Percentiles rank a stretch among this genome's conserved stretches.
Conservation (phyloP, 371 early-diverging fungal species). For the Mucor saturninus region DNA sequence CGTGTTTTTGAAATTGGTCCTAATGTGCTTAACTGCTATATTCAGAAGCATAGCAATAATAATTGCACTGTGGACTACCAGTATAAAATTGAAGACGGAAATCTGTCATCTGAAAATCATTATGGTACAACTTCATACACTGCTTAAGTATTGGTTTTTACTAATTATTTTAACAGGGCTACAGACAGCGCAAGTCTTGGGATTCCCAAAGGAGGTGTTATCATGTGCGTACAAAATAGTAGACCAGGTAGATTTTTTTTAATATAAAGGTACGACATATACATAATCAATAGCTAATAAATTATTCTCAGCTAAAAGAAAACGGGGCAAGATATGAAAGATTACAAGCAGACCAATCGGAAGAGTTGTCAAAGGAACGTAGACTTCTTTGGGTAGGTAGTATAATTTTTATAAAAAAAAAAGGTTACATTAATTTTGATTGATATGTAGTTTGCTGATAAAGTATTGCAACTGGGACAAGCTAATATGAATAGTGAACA, state of each 20-base stretch:
- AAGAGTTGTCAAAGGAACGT: slow-evolving; percentile 18
- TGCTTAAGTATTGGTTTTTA: background rate
- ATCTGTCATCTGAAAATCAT: slow-evolving; percentile 25
- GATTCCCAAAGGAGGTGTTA: slow-evolving; percentile 43
- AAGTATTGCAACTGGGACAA: slow-evolving; percentile 35
- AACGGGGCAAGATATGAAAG: background rate
- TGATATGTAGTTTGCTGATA: slow-evolving; percentile 40
- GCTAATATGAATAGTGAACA: slow-evolving; percentile 12
- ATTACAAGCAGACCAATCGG: background rate
- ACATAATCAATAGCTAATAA: background rate
- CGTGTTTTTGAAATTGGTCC: background rate
- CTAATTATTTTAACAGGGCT: slow-evolving; percentile 34
- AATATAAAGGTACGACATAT: background rate
- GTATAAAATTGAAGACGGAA: slow-evolving; percentile 54
- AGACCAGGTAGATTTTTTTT: slow-evolving; percentile 18
- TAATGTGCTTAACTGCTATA: background rate
- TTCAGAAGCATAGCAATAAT: slow-evolving; percentile 13
- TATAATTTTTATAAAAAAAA: background rate
- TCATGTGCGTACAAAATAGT: slow-evolving; percentile 44
- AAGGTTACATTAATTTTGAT: no score
- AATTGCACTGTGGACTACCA: slow-evolving; percentile 45
- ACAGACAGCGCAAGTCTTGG: slow-evolving; percentile 55
- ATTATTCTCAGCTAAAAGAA: background rate
- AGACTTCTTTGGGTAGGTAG: slow-evolving; percentile 35
- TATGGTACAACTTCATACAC: slow-evolving; percentile 41